Percentiles rank a stretch among this genome's conserved stretches.
Evolutionary conservation across 2,329 filamentous ascomycete genomes (phyloP).

Genomic region (Pestalotiopsis sp.): DNA sequence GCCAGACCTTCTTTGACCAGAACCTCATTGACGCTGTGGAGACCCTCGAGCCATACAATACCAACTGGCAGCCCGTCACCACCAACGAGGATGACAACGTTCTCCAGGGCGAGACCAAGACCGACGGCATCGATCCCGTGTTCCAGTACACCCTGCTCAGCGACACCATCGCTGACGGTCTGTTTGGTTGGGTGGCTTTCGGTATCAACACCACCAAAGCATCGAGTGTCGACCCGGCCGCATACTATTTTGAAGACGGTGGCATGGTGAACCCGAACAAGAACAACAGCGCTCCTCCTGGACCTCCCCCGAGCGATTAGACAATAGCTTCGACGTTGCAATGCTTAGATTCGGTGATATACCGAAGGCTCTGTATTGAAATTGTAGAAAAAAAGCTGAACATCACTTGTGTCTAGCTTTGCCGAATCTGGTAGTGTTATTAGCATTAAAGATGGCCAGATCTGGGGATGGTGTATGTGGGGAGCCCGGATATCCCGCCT

Average conservation of each 20-base stretch:
- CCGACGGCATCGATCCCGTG: background rate
- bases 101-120: background rate
- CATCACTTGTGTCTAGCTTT: too few relatives aligned
- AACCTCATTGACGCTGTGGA: slow-evolving; percentile 44
- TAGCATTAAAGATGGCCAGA: too few relatives aligned
- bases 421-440: too few relatives aligned
- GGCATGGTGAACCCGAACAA: background rate
- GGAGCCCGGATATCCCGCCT: too few relatives aligned
- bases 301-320: background rate
- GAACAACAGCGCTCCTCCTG: background rate
- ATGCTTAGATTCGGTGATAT: background rate
- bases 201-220: slow-evolving; percentile 4
- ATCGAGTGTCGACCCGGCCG: background rate
- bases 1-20: slow-evolving; percentile 70
- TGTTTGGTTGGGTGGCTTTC: slow-evolving; percentile 6
- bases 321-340: background rate
- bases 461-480: too few relatives aligned
- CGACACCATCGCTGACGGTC: background rate
- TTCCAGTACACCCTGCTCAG: background rate
- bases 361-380: too few relatives aligned
- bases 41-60: background rate
- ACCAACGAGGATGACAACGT: background rate
- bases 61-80: background rate
- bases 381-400: too few relatives aligned
- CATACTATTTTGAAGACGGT: background rate